phyloP scores from a whole-genome alignment of 495 filamentous ascomycete species.

The Podospora tetraspora region DNA sequence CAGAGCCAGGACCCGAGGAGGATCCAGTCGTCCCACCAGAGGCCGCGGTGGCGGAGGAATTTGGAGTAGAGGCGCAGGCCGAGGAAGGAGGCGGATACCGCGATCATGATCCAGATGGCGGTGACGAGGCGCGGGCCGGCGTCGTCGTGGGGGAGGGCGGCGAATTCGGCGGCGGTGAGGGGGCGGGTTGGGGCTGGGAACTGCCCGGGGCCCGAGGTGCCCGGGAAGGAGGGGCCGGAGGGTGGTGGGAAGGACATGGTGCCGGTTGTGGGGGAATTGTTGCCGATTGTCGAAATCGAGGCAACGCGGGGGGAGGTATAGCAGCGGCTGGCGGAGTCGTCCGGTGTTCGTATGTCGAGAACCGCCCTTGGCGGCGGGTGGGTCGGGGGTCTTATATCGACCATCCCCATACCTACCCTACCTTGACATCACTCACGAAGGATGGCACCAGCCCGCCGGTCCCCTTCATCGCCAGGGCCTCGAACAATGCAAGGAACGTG shows the following conservation, averaged over 20 bases:
- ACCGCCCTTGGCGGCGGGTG: neutral
- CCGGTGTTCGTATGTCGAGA: neutral
- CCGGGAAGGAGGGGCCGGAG: neutral
- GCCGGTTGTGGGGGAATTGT: no score
- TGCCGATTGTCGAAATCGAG: neutral
- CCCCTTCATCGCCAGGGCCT: neutral
- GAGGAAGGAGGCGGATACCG: conserved; percentile 23
- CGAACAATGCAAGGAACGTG: neutral
- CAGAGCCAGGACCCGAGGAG: conserved; percentile 34
- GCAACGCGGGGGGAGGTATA: neutral
- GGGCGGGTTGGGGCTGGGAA: neutral
- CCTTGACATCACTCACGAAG: neutral
- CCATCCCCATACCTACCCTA: neutral
- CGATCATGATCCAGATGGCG: conserved; percentile 27
- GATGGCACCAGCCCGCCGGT: neutral
- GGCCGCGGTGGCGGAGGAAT: conserved; percentile 15
- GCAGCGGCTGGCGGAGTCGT: neutral
- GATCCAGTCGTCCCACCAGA: conserved; percentile 34
- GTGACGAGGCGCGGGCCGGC: conserved; percentile 15
- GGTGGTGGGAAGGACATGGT: neutral
- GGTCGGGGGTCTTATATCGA: neutral
- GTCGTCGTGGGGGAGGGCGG: conserved; percentile 17
- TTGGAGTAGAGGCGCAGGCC: conserved; percentile 33
- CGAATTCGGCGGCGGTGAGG: conserved; percentile 9
- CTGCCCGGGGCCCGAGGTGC: neutral